phyloP scores from a whole-genome alignment of 352 stramenopile species.

The Globisporangium polare region DNA sequence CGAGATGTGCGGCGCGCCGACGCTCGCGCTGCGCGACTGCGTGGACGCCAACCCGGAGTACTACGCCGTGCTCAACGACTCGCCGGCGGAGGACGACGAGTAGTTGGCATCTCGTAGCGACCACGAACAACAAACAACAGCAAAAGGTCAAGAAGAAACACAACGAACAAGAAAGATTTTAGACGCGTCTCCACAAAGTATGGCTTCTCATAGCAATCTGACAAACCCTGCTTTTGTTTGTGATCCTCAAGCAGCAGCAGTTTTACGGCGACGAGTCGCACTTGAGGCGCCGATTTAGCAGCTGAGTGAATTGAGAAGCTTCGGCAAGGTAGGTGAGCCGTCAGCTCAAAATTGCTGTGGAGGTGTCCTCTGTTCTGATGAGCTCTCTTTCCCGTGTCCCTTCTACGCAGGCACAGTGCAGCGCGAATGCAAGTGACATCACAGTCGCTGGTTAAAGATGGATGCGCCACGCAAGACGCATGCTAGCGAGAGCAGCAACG shows the following conservation, averaged over 20 bases:
- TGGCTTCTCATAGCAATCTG: background rate
- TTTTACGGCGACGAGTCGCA: slow-evolving; percentile 6
- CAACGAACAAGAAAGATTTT: background rate
- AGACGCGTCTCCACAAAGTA: background rate
- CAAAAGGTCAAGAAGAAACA: background rate
- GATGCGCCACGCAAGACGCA: slow-evolving; percentile 1
- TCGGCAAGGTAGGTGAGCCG: background rate
- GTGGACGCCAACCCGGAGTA: slow-evolving; percentile 88
- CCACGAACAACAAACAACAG: background rate
- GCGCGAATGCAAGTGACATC: background rate
- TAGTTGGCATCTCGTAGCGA: slow-evolving; percentile 9
- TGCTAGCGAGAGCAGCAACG: background rate
- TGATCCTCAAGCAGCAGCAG: background rate
- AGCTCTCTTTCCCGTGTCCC: background rate
- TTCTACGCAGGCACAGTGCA: background rate
- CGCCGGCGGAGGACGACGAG: slow-evolving; percentile 35
- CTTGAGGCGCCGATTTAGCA: background rate
- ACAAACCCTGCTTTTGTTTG: background rate
- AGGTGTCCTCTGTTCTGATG: background rate
- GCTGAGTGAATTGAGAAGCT: background rate
- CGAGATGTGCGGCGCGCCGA: slow-evolving; percentile 70
- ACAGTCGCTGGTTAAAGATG: background rate
- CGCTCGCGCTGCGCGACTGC: slow-evolving; percentile 75
- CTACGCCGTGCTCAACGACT: slow-evolving; percentile 79
- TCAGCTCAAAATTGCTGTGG: background rate